Conservation (phyloP, 306 rosid species). For the Echinosophora koreensis region DNA sequence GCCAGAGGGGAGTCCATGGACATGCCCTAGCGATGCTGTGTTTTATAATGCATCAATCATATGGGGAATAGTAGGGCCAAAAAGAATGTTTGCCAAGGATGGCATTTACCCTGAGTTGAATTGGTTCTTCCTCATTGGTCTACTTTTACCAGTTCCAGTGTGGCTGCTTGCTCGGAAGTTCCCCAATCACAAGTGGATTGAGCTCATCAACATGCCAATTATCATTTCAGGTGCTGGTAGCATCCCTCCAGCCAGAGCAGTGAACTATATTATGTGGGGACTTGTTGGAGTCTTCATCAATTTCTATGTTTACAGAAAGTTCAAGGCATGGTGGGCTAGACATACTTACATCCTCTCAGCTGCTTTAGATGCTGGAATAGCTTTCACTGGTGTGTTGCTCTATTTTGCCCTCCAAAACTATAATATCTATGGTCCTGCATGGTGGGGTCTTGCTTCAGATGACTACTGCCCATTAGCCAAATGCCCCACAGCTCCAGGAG, state of each 20-base stretch:
- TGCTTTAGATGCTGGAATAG: constrained; percentile 76
- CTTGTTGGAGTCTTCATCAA: constrained; percentile 74
- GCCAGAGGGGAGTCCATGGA: constrained; percentile 80
- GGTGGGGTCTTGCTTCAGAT: constrained; percentile 70
- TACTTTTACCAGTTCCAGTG: constrained; percentile 63
- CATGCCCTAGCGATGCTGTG: constrained; percentile 72
- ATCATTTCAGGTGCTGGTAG: constrained; percentile 46
- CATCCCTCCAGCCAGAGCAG: constrained; percentile 60
- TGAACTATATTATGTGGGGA: constrained; percentile 64
- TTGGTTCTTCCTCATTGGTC: constrained; percentile 73
- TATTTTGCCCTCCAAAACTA: constrained; percentile 64
- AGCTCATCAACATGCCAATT: constrained; percentile 68
- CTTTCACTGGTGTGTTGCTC: constrained; percentile 61
- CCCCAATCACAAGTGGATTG: constrained; percentile 62
- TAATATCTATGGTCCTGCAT: constrained; percentile 50
- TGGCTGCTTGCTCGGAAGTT: constrained; percentile 56
- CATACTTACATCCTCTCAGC: constrained; percentile 78
- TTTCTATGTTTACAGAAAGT: constrained; percentile 51
- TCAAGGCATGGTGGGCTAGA: constrained; percentile 76
- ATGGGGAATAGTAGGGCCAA: constrained; percentile 86
- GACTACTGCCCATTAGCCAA: constrained; percentile 70
- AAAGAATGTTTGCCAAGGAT: constrained; percentile 59
- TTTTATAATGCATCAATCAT: constrained; percentile 82
- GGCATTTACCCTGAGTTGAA: constrained; percentile 68
- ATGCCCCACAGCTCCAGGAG: constrained; percentile 81